These are phyloP conservation scores for Lobosporangium transversale DNA, from an alignment of 192 early-diverging fungal species.

Conservation along the genomic window DNA sequence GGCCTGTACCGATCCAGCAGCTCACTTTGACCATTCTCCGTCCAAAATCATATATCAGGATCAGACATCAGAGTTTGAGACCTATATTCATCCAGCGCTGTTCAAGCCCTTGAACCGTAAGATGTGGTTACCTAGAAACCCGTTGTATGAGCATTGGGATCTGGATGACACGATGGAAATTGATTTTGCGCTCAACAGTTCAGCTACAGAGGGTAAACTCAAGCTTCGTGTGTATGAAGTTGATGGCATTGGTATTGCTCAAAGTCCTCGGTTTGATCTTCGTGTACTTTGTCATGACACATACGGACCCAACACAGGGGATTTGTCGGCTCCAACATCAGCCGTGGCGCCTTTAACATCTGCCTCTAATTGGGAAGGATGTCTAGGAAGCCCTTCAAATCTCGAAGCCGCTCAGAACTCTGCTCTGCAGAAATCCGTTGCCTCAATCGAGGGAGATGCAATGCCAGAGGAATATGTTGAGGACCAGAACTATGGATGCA, in stretches of 20 bases:
- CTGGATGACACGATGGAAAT: conserved; percentile 53
- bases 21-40: conserved; percentile 27
- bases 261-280: conserved; percentile 1
- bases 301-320: conserved; percentile 4
- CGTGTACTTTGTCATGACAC: not conserved
- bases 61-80: conserved; percentile 50
- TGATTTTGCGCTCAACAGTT: conserved; percentile 46
- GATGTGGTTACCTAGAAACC: conserved; percentile 55
- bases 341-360: not conserved
- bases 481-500: too few species aligned
- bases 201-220: conserved; percentile 2
- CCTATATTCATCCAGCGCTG: conserved; percentile 57
- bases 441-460: too few species aligned
- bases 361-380: conserved; percentile 35
- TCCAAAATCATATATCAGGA: conserved; percentile 47
- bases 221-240: conserved; percentile 14
- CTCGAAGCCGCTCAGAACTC: not conserved
- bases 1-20: not conserved
- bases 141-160: conserved; percentile 47
- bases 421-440: too few species aligned
- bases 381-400: conserved; percentile 7
- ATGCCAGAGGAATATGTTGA: too few species aligned
- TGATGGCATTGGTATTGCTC: conserved; percentile 2
- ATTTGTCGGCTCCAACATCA: conserved; percentile 9
- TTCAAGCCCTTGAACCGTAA: conserved; percentile 52